Percentiles rank a stretch among this genome's conserved stretches.
Conservation (phyloP, 164 flowering plant species). For the Warburgia ugandensis region DNA sequence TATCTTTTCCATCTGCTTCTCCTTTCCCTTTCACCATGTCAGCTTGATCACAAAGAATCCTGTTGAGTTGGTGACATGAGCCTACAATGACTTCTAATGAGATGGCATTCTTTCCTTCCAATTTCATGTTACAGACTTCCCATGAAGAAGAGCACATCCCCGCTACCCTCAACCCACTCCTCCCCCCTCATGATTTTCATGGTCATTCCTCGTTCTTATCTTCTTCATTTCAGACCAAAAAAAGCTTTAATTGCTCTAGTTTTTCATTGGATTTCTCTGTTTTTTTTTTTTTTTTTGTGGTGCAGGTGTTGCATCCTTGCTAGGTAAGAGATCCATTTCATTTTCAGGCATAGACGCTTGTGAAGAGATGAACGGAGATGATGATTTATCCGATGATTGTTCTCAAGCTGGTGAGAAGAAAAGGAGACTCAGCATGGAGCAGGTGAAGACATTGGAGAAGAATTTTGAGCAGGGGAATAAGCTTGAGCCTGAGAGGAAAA, state of each 20-base stretch:
- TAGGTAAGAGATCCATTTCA: slow-evolving; percentile 73
- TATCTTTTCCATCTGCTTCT: neutral
- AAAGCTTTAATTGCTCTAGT: slow-evolving; percentile 1
- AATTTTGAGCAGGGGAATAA: slow-evolving; percentile 81
- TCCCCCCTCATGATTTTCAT: slow-evolving; percentile 72
- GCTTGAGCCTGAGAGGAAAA: slow-evolving; percentile 86
- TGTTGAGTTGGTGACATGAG: slow-evolving; percentile 10
- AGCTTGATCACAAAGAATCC: slow-evolving; percentile 14
- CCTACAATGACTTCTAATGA: slow-evolving; percentile 33
- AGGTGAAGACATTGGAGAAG: slow-evolving; percentile 80
- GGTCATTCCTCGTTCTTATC: slow-evolving; percentile 39
- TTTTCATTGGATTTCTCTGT: neutral
- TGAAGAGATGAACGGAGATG: slow-evolving; percentile 33
- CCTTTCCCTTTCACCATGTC: slow-evolving; percentile 12
- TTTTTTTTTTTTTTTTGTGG: slow-evolving; percentile 1
- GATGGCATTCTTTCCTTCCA: slow-evolving; percentile 86
- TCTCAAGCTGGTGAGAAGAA: slow-evolving; percentile 66
- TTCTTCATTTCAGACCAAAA: no score
- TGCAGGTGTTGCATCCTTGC: slow-evolving; percentile 47
- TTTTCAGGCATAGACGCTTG: slow-evolving; percentile 50
- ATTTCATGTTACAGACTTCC: slow-evolving; percentile 72
- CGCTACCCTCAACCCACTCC: slow-evolving; percentile 40
- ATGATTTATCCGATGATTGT: slow-evolving; percentile 50
- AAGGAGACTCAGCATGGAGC: slow-evolving; percentile 74
- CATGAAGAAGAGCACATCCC: slow-evolving; percentile 40